Conservation (phyloP, 2,329 filamentous ascomycete genomes). For the Penicillium palitans region DNA sequence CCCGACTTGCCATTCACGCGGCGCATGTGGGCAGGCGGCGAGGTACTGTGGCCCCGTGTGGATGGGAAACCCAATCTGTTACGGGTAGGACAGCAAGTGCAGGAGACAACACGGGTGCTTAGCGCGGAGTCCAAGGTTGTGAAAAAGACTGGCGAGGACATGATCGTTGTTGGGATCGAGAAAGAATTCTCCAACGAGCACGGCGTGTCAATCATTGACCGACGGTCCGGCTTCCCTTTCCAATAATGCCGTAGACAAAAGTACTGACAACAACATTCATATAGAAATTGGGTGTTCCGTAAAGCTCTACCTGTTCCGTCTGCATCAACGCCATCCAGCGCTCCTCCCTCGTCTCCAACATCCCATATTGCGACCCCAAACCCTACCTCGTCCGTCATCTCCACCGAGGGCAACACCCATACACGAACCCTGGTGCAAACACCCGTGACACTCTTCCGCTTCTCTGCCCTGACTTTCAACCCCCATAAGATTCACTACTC, state of each 20-base stretch:
- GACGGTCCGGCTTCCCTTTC: constrained; percentile 40
- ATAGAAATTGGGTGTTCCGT: constrained; percentile 49
- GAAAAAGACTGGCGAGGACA: constrained; percentile 56
- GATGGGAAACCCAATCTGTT: constrained; percentile 43
- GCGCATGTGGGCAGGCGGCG: constrained; percentile 68
- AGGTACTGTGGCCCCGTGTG: constrained; percentile 53
- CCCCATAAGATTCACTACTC: constrained; percentile 49
- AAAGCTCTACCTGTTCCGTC: constrained; percentile 35
- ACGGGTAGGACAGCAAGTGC: constrained; percentile 56
- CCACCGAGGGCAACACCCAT: constrained; percentile 28
- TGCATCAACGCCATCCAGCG: constrained; percentile 2
- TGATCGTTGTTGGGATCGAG: constrained; percentile 65
- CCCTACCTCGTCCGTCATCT: constrained; percentile 23
- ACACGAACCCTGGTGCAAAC: constrained; percentile 39
- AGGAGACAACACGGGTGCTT: constrained; percentile 58
- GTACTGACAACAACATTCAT: not conserved
- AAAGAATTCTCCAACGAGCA: constrained; percentile 58
- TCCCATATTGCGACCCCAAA: constrained; percentile 18
- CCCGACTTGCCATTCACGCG: constrained; percentile 60
- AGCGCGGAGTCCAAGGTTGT: constrained; percentile 58
- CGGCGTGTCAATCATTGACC: constrained; percentile 57
- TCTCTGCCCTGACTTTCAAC: constrained; percentile 48
- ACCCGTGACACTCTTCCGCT: constrained; percentile 45
- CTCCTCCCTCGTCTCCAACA: constrained; percentile 5
- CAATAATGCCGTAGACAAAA: not conserved